Evolutionary conservation across 2,329 filamentous ascomycete species (phyloP).

Genomic region (Aspergillus sojae): DNA sequence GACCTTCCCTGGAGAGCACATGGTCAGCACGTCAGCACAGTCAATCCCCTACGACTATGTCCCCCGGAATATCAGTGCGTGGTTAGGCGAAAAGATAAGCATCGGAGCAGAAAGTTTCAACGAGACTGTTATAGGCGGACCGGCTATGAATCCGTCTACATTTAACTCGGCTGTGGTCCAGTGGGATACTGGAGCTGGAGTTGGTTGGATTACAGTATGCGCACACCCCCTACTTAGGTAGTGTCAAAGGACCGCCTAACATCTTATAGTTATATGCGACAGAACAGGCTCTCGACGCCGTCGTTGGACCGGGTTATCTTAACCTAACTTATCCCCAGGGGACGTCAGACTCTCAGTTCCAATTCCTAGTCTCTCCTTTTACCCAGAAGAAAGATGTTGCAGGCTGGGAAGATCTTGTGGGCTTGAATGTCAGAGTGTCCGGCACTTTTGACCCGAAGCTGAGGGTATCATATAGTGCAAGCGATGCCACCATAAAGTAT

Average conservation of each 20-base stretch:
- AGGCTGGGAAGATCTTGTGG: constrained; percentile 4
- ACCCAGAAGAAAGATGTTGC: constrained; percentile 1
- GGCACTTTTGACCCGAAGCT: not conserved
- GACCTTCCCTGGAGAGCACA: constrained; percentile 2
- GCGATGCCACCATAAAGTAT: constrained; percentile 7
- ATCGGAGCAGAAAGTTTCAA: constrained; percentile 9
- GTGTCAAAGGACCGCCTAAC: not conserved
- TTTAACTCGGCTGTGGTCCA: constrained; percentile 10
- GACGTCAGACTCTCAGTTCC: constrained; percentile 2
- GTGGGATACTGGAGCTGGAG: constrained; percentile 5
- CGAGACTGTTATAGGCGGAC: constrained; percentile 5
- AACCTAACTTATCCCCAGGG: constrained; percentile 5
- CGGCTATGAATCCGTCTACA: constrained; percentile 4
- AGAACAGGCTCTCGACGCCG: constrained; percentile 4
- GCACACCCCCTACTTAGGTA: not conserved
- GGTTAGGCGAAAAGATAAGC: constrained; percentile 4
- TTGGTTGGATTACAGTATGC: constrained; percentile 5
- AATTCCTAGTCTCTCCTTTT: constrained; percentile 7
- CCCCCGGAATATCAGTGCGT: not conserved
- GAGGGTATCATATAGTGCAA: constrained; percentile 8
- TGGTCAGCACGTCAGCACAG: not conserved
- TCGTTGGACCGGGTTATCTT: not conserved
- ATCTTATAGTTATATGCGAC: constrained; percentile 6
- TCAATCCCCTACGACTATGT: constrained; percentile 5
- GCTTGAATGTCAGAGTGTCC: not conserved